Evolutionary conservation across 345 rosid genomes (phyloP).

Genomic region (Aurinia saxatilis): DNA sequence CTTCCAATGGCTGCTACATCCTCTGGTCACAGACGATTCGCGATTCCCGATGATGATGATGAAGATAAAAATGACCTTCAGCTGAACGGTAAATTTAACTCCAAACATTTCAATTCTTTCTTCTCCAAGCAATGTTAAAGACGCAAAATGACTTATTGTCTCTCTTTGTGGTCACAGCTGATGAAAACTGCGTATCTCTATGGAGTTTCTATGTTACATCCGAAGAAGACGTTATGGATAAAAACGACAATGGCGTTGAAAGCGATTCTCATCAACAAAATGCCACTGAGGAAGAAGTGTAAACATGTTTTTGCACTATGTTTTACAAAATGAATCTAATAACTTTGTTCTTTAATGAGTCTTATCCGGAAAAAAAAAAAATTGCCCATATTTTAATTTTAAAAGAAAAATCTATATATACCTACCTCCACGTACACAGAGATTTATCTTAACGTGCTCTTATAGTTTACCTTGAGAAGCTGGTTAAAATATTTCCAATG

Average conservation of each 20-base stretch:
- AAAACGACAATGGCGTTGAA: conserved; percentile 13
- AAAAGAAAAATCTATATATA: too few species aligned
- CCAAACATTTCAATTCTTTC: neutral
- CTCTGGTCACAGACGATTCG: conserved; percentile 84
- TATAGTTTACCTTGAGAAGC: too few species aligned
- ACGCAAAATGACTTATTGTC: neutral
- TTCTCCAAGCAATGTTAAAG: neutral
- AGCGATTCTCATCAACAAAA: neutral
- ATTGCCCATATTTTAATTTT: neutral
- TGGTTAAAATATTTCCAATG: too few species aligned
- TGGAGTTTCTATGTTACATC: conserved; percentile 66
- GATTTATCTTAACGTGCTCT: too few species aligned
- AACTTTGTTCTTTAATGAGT: neutral
- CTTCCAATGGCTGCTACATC: conserved; percentile 92
- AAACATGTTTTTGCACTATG: neutral
- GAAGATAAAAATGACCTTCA: conserved; percentile 29
- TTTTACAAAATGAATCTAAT: neutral
- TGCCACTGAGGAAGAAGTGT: neutral
- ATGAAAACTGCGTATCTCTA: conserved; percentile 67
- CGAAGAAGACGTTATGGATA: conserved; percentile 14
- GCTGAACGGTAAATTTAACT: conserved; percentile 38
- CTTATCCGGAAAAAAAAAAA: neutral
- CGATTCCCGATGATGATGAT: conserved; percentile 49
- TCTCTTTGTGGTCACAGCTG: conserved; percentile 16
- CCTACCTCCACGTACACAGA: too few species aligned